Conservation (phyloP, 352 stramenopile species). For the Lagenidium giganteum region DNA sequence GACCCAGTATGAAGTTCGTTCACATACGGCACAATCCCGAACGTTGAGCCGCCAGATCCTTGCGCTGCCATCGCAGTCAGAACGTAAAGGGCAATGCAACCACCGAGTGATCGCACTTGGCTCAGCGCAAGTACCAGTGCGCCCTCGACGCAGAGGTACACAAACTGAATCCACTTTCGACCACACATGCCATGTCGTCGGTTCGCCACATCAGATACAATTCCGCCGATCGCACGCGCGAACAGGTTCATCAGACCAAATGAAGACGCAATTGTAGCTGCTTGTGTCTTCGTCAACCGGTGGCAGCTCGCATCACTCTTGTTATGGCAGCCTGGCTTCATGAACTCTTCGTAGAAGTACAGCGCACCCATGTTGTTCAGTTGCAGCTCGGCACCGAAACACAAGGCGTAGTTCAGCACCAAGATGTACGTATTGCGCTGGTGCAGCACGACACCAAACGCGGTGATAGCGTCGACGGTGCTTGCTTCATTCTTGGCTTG, state of each 20-base stretch:
- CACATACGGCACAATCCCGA: conserved; percentile 59
- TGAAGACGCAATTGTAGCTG: conserved; percentile 85
- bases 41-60: conserved; percentile 47
- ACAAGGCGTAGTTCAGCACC: conserved; percentile 91
- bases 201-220: conserved; percentile 76
- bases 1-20: conserved; percentile 32
- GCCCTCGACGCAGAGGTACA: conserved; percentile 71
- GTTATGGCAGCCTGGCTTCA: conserved; percentile 36
- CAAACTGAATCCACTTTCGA: conserved; percentile 71
- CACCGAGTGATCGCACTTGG: conserved; percentile 26
- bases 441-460: conserved; percentile 51
- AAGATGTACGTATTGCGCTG: conserved; percentile 92
- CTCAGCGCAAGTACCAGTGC: conserved; percentile 84
- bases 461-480: conserved; percentile 18
- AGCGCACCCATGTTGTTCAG: conserved; percentile 94
- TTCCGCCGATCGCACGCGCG: conserved; percentile 82
- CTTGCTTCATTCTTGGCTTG: conserved; percentile 39
- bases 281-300: conserved; percentile 45
- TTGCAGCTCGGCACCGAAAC: conserved; percentile 94
- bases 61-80: conserved; percentile 90
- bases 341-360: conserved; percentile 92
- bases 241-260: conserved; percentile 96
- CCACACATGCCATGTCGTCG: conserved; percentile 80
- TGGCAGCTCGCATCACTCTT: no score
- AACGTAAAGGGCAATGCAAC: conserved; percentile 75